phyloP scores from a whole-genome alignment of 2,329 filamentous ascomycete species.

The Colletotrichum salicis region DNA sequence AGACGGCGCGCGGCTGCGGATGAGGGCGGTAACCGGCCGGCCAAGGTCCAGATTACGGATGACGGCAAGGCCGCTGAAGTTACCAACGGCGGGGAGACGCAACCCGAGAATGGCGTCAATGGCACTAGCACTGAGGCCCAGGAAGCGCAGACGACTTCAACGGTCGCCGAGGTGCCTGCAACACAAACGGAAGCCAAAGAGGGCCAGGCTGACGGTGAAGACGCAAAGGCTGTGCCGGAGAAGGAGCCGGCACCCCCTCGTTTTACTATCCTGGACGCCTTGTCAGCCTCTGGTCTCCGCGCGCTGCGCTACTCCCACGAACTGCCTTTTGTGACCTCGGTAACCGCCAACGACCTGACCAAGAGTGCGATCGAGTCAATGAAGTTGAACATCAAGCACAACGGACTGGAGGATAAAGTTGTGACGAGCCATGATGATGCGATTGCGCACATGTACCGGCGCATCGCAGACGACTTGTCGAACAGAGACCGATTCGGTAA shows the following conservation, averaged over 20 bases:
- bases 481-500: slow-evolving; percentile 52
- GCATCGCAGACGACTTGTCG: slow-evolving; percentile 65
- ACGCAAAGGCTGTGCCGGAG: slow-evolving; percentile 7
- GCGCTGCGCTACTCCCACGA: slow-evolving; percentile 93
- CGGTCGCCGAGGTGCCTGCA: slow-evolving; percentile 23
- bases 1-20: slow-evolving; percentile 57
- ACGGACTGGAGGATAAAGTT: slow-evolving; percentile 77
- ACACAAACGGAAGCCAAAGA: slow-evolving; percentile 24
- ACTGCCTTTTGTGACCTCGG: slow-evolving; percentile 81
- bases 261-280: slow-evolving; percentile 91
- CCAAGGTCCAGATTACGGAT: slow-evolving; percentile 42
- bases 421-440: slow-evolving; percentile 83
- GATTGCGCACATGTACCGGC: slow-evolving; percentile 88
- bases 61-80: slow-evolving; percentile 36
- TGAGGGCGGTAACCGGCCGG: slow-evolving; percentile 54
- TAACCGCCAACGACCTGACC: slow-evolving; percentile 92
- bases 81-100: not conserved
- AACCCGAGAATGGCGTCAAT: slow-evolving; percentile 5
- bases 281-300: slow-evolving; percentile 92
- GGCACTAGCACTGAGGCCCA: slow-evolving; percentile 31
- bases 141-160: slow-evolving; percentile 23
- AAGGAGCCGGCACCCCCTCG: slow-evolving; percentile 37
- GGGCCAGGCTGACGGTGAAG: slow-evolving; percentile 21
- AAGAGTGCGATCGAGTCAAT: slow-evolving; percentile 82
- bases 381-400: slow-evolving; percentile 85